Conservation (phyloP, 2,329 filamentous ascomycete genomes). For the Emergomyces orientalis region DNA sequence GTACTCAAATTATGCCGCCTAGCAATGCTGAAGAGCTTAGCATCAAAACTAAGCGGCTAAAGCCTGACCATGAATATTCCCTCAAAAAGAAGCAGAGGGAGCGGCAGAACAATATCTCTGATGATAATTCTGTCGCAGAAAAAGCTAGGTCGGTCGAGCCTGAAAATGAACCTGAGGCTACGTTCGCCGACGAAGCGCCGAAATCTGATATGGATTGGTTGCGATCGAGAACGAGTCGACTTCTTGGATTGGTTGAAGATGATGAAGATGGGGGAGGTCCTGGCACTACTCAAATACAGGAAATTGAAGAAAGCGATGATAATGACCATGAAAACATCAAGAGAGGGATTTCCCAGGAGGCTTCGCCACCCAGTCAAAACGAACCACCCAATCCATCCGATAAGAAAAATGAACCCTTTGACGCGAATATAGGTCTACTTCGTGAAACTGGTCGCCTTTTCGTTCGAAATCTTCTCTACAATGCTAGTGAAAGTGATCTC, state of each 20-base stretch:
- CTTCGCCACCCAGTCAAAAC: constrained; percentile 9
- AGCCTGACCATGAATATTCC: neutral
- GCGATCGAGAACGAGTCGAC: constrained; percentile 73
- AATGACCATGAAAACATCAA: constrained; percentile 17
- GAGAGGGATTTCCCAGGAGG: constrained; percentile 3
- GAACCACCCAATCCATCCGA: constrained; percentile 19
- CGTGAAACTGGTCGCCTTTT: constrained; percentile 70
- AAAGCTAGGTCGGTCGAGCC: constrained; percentile 14
- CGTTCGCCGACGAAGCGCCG: constrained; percentile 24
- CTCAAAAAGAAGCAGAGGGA: constrained; percentile 6
- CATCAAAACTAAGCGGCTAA: constrained; percentile 3
- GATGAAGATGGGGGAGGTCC: constrained; percentile 31
- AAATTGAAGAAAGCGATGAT: constrained; percentile 9
- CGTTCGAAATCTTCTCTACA: constrained; percentile 79
- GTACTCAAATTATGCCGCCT: constrained; percentile 18
- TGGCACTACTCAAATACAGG: constrained; percentile 11
- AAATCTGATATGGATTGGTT: constrained; percentile 81
- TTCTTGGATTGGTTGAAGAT: constrained; percentile 75
- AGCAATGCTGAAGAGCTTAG: constrained; percentile 45
- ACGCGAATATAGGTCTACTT: constrained; percentile 52
- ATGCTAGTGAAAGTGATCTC: constrained; percentile 66
- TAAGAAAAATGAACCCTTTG: constrained; percentile 31
- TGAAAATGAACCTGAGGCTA: constrained; percentile 15
- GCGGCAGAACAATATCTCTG: neutral
- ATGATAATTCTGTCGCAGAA: neutral